These are phyloP conservation scores for Stachybotrys echinatus DNA, from an alignment of 2,329 filamentous ascomycete species.

Conservation along the genomic window DNA sequence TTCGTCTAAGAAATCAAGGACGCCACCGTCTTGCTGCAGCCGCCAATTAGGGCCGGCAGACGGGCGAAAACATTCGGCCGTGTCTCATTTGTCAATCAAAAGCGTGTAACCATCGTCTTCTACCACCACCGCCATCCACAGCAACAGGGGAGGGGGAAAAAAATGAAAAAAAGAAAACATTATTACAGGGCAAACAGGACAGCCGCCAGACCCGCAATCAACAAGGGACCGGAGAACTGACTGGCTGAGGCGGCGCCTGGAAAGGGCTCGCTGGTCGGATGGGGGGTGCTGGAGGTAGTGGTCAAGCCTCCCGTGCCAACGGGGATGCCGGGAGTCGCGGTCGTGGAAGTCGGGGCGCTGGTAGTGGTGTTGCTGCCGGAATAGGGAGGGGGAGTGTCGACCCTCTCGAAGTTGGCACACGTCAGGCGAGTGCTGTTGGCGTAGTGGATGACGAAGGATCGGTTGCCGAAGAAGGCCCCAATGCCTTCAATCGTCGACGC, in stretches of 20 bases:
- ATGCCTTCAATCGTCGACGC: slow-evolving; percentile 46
- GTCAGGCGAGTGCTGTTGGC: slow-evolving; percentile 58
- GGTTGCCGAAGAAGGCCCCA: slow-evolving; percentile 58
- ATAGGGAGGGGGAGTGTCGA: neutral
- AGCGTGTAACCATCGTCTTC: neutral
- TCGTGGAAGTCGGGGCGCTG: neutral
- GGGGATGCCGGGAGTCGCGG: neutral
- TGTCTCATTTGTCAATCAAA: too few species aligned
- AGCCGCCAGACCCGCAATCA: slow-evolving; percentile 5
- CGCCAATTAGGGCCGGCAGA: too few species aligned
- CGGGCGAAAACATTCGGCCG: too few species aligned
- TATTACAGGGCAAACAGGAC: slow-evolving; percentile 6
- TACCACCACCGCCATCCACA: neutral
- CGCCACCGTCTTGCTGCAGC: too few species aligned
- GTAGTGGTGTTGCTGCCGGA: neutral
- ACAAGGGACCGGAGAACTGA: slow-evolving; percentile 4
- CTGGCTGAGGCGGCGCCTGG: slow-evolving; percentile 4
- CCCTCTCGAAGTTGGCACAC: slow-evolving; percentile 54
- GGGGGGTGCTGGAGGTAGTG: neutral
- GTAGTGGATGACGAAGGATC: slow-evolving; percentile 59
- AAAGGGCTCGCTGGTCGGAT: slow-evolving; percentile 12
- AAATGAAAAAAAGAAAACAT: too few species aligned
- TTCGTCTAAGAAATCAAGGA: too few species aligned
- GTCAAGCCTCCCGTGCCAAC: neutral
- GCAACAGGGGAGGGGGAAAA: neutral